Base-by-base conservation (phyloP, 345 rosid genomes). In the Jatropha curcas region DNA sequence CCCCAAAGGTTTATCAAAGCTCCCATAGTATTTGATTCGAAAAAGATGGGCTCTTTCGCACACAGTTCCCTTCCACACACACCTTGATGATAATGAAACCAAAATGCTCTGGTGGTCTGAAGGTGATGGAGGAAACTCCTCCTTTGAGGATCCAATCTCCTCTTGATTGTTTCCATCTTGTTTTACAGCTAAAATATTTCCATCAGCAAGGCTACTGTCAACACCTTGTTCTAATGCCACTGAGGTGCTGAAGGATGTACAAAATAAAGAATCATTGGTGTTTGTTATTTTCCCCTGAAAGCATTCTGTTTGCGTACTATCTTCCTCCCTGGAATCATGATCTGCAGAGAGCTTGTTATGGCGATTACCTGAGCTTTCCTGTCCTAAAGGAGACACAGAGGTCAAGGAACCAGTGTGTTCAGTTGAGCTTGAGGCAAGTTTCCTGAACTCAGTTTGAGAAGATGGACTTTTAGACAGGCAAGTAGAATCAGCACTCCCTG, bases 61-160 rank as follows among this genome's bases (percentile, higher is more conserved):
- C 55, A 92, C 88, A 71, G 97, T 89, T 76, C 97, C 97, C 80
- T 94, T 94, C 98, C 97, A 92, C 81, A 94, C 97, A 25, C 97
- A 90, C 59, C 98, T 82, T 31, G 97, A 87, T 30, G 97, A 92
- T 77, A 92, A 86, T 48, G 92, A 94, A 71, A 92, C 98, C 85
- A 94, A 84, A 86, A 94, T 94, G 86, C 97, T 92, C 70, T 90
- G 97, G 78, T 90, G 93, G 75, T 94, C 97, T 35, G 95, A 89
- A 71, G 94, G 97, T 68, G 98, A 87, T 7, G 92, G 93, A 77
- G 92, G 97, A 84, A 94, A 92, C 70, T 92, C 97, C 67, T 87
- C 95, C 81, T 92, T 88, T 11, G 74, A 73, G 52, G 84, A 67
- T 79, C 76, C 87, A 63, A 80, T 69, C 57, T 59, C 71, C 79